A percentile compares a stretch with the other conserved stretches of the same genome.
Conservation (phyloP, 345 rosid genomes). For the Erucastrum elatum region DNA sequence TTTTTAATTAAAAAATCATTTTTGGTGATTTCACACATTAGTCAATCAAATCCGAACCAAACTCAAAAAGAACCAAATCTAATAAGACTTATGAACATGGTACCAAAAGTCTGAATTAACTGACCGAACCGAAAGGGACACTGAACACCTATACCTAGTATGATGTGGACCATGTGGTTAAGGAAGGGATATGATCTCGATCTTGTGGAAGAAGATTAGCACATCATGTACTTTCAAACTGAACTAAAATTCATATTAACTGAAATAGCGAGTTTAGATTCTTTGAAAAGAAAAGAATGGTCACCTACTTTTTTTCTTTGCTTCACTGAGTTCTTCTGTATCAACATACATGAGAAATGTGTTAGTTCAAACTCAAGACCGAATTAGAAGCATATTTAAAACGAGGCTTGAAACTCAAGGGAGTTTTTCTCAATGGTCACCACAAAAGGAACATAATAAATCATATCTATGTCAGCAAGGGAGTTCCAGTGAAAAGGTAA, state of each 20-base stretch:
- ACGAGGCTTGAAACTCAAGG: not conserved
- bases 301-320: not conserved
- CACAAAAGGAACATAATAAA: not conserved
- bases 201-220: not conserved
- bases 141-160: too few species aligned
- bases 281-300: not conserved
- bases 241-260: not conserved
- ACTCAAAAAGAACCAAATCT: too few species aligned
- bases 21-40: too few species aligned
- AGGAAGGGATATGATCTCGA: not conserved
- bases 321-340: not conserved
- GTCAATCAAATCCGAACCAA: too few species aligned
- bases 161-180: not conserved
- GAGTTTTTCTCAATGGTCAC: not conserved
- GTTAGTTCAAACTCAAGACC: conserved; percentile 11
- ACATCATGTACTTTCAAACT: not conserved
- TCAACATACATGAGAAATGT: not conserved
- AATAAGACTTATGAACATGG: too few species aligned
- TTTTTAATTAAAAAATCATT: too few species aligned
- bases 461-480: not conserved
- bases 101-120: too few species aligned
- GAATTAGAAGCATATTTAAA: not conserved
- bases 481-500: not conserved
- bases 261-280: not conserved
- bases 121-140: too few species aligned